Evolutionary conservation across 2,329 filamentous ascomycete species (phyloP).

Genomic region (Teratosphaeria destructans): DNA sequence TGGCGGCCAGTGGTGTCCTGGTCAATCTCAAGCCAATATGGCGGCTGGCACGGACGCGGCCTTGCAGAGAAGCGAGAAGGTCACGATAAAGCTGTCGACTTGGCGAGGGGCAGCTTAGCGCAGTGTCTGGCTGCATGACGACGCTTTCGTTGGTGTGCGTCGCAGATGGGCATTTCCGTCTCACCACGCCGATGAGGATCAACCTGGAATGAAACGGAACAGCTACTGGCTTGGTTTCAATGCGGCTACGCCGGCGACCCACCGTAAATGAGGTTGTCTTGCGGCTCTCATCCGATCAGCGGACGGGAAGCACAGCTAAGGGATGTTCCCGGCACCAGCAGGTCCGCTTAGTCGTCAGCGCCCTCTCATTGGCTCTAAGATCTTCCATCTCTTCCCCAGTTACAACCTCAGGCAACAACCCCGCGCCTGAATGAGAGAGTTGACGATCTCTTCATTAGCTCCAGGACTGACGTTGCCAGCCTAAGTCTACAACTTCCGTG

Average conservation of each 20-base stretch:
- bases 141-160: conserved; percentile 44
- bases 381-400: too few relatives aligned
- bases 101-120: background rate
- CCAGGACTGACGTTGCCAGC: background rate
- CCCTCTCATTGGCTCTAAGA: too few relatives aligned
- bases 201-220: too few relatives aligned
- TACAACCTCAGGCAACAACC: background rate
- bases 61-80: conserved; percentile 51
- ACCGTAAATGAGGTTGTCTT: too few relatives aligned
- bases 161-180: conserved; percentile 23
- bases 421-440: background rate
- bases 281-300: too few relatives aligned
- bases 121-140: background rate
- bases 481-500: background rate
- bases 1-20: conserved; percentile 39
- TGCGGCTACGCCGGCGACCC: too few relatives aligned
- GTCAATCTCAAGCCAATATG: conserved; percentile 68
- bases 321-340: too few relatives aligned
- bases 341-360: too few relatives aligned
- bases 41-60: conserved; percentile 63
- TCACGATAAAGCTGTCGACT: conserved; percentile 73
- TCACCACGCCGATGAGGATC: too few relatives aligned
- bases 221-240: too few relatives aligned
- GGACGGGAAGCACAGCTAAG: too few relatives aligned
- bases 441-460: background rate